Conservation (phyloP, 169 alveolate genomes). For the Babesia ovis region DNA sequence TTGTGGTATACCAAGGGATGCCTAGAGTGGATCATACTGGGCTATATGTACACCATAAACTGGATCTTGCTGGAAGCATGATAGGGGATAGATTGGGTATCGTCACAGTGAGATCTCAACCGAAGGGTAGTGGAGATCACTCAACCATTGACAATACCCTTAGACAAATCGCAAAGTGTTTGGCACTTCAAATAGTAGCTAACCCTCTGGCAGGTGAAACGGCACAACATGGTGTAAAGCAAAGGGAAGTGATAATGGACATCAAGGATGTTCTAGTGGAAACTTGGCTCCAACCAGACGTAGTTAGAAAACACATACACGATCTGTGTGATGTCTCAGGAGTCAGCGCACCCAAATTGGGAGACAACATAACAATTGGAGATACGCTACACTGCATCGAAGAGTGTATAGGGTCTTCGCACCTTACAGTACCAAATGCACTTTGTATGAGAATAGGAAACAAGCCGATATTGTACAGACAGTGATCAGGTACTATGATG, state of each 20-base stretch:
- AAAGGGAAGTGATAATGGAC: not conserved
- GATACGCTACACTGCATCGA: not conserved
- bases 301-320: not conserved
- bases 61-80: not conserved
- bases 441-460: slow-evolving; percentile 12
- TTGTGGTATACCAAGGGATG: not conserved
- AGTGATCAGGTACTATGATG: too few species aligned
- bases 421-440: not conserved
- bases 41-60: slow-evolving; percentile 41
- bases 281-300: slow-evolving; percentile 15
- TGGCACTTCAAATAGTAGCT: slow-evolving; percentile 52
- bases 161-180: slow-evolving; percentile 9
- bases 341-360: not conserved
- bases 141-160: not conserved
- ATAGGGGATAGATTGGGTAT: slow-evolving; percentile 43
- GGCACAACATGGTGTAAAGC: not conserved
- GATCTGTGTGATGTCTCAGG: not conserved
- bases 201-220: slow-evolving; percentile 4
- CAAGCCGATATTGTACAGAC: not conserved
- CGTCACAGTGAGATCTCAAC: slow-evolving; percentile 12
- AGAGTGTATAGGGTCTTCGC: not conserved
- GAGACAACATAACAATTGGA: not conserved
- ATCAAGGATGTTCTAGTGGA: not conserved
- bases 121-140: not conserved
- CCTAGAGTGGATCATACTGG: slow-evolving; percentile 14